These are phyloP conservation scores for Heliosperma pusillum DNA, from an alignment of 148 eudicot species.

Conservation along the genomic window DNA sequence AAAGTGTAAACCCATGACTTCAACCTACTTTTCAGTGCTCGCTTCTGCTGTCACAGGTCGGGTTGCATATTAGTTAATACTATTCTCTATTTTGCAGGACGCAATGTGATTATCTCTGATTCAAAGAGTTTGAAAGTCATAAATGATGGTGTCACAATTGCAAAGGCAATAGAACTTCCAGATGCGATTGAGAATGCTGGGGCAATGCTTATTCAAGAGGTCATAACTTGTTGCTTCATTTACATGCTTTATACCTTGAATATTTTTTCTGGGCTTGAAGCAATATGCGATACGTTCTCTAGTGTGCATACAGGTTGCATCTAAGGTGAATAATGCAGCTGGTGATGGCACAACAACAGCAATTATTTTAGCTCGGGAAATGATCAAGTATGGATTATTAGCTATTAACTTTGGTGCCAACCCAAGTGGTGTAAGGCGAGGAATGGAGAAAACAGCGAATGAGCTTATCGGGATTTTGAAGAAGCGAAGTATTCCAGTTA, in stretches of 20 bases:
- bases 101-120: conserved; percentile 87
- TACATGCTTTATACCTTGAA: conserved; percentile 9
- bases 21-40: not conserved
- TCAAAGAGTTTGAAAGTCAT: conserved; percentile 67
- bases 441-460: conserved; percentile 75
- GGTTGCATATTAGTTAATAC: not conserved
- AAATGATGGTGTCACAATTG: conserved; percentile 93
- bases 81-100: conserved; percentile 49
- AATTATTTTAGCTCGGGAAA: conserved; percentile 80
- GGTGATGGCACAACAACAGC: conserved; percentile 99
- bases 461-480: conserved; percentile 59
- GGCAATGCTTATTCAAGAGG: conserved; percentile 79
- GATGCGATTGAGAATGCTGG: conserved; percentile 88
- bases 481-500: conserved; percentile 56
- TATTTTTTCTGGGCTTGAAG: conserved; percentile 17
- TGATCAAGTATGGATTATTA: conserved; percentile 66
- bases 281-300: conserved; percentile 28
- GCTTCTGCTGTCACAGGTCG: not conserved
- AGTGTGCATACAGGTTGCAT: conserved; percentile 68
- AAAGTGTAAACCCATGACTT: not conserved
- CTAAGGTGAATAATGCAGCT: conserved; percentile 80
- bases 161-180: conserved; percentile 75
- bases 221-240: conserved; percentile 27
- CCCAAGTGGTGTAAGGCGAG: conserved; percentile 72
- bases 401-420: conserved; percentile 75